Evolutionary conservation across 1,284 basidiomycete genomes (phyloP).

Genomic region (Exobasidium rhododendri): DNA sequence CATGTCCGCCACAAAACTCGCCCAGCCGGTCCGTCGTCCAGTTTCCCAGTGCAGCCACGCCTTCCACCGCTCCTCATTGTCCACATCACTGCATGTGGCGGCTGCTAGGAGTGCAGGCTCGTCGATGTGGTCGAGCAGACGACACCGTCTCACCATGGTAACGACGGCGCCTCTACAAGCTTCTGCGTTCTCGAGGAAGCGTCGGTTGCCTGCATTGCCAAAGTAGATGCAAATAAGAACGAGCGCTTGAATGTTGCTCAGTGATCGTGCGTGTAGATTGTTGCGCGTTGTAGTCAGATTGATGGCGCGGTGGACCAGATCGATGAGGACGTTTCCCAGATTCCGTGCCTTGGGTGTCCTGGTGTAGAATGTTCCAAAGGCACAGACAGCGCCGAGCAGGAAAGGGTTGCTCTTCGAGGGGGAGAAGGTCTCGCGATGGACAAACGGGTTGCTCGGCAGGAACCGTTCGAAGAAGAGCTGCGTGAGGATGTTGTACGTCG

Average conservation of each 20-base stretch:
- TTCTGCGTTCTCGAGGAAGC: constrained; percentile 11
- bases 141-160: constrained; percentile 11
- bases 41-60: constrained; percentile 8
- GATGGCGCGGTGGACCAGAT: constrained; percentile 10
- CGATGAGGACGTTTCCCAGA: constrained; percentile 8
- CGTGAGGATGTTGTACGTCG: constrained; percentile 19
- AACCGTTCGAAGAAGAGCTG: constrained; percentile 27
- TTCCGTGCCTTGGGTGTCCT: not conserved
- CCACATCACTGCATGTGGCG: not conserved
- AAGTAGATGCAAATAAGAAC: constrained; percentile 9
- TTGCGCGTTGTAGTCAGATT: not conserved
- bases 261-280: not conserved
- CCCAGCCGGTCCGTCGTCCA: constrained; percentile 10
- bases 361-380: constrained; percentile 12
- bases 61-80: not conserved
- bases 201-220: constrained; percentile 1
- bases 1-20: constrained; percentile 8
- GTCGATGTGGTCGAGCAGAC: not conserved
- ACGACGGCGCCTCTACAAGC: not conserved
- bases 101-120: not conserved
- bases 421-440: constrained; percentile 24
- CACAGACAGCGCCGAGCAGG: constrained; percentile 13
- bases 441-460: constrained; percentile 20
- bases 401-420: constrained; percentile 17
- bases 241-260: constrained; percentile 11